These are phyloP conservation scores for Chlorella sp. DNA, from an alignment of 139 green algal genomes.

Conservation along the genomic window DNA sequence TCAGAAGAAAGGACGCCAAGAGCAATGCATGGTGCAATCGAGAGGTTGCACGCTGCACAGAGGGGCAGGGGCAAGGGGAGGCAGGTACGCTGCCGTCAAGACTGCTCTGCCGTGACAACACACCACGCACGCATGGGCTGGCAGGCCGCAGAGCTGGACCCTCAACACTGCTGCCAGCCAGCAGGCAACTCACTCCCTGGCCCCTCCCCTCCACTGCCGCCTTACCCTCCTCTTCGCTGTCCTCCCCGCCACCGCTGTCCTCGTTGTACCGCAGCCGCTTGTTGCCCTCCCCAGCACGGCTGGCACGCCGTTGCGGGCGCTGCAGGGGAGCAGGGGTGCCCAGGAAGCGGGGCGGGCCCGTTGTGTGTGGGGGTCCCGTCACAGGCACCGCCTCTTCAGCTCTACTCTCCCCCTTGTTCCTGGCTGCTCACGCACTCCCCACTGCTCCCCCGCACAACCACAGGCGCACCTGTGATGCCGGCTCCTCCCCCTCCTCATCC, in stretches of 20 bases:
- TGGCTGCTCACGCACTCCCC: too few relatives aligned
- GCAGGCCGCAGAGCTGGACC: too few relatives aligned
- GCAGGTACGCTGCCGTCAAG: not conserved
- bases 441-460: not conserved
- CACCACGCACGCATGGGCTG: too few relatives aligned
- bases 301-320: slow-evolving; percentile 21
- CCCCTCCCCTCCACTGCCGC: not conserved
- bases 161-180: not conserved
- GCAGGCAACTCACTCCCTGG: not conserved
- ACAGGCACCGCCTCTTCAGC: too few relatives aligned
- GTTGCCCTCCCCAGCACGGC: not conserved
- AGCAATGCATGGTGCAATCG: too few relatives aligned
- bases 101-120: too few relatives aligned
- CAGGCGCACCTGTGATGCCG: not conserved
- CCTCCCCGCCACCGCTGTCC: not conserved
- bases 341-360: too few relatives aligned
- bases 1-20: not conserved
- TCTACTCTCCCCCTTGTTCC: too few relatives aligned
- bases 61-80: not conserved
- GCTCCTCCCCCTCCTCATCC: slow-evolving; percentile 24
- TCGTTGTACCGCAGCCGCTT: slow-evolving; percentile 30
- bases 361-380: too few relatives aligned
- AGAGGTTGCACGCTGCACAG: not conserved
- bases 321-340: not conserved
- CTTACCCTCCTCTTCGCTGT: not conserved